Conservation (phyloP, 805 yeast species). For the Yueomyces sp. region DNA sequence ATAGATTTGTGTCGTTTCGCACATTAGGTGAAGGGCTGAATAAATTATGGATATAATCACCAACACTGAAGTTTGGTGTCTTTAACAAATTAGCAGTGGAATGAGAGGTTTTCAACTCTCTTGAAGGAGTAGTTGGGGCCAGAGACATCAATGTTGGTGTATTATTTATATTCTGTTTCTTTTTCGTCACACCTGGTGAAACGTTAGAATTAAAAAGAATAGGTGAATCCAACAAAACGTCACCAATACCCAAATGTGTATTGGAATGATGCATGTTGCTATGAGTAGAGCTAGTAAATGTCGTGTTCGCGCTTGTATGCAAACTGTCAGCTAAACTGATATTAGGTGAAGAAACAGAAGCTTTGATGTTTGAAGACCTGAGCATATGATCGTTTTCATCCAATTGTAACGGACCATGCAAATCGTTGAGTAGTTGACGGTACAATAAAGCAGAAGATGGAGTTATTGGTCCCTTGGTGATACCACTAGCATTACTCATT, state of each 20-base stretch:
- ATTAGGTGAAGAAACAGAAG: slow-evolving; percentile 15
- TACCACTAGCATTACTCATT: background rate
- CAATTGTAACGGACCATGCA: background rate
- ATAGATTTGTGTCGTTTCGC: background rate
- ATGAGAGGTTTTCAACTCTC: slow-evolving; percentile 9
- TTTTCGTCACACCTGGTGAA: slow-evolving; percentile 9
- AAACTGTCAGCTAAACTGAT: background rate
- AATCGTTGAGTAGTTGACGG: background rate
- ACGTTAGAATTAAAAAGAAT: slow-evolving; percentile 6
- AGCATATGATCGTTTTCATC: slow-evolving; percentile 11
- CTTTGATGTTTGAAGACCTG: slow-evolving; percentile 19
- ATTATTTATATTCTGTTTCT: background rate
- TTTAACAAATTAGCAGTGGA: slow-evolving; percentile 8
- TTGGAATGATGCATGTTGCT: too few species aligned
- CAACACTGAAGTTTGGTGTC: slow-evolving; percentile 25
- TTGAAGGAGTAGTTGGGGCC: slow-evolving; percentile 20
- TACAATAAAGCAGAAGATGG: slow-evolving; percentile 9
- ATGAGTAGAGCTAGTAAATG: background rate
- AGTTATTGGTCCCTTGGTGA: slow-evolving; percentile 13
- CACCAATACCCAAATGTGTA: slow-evolving; percentile 3
- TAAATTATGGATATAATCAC: slow-evolving; percentile 24
- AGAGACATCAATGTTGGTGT: background rate
- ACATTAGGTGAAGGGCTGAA: slow-evolving; percentile 25
- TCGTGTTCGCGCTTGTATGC: background rate
- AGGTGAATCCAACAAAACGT: slow-evolving; percentile 18